Base-by-base conservation (phyloP, 1,139 yeast genomes). In the Saccharomyces hybrid region DNA sequence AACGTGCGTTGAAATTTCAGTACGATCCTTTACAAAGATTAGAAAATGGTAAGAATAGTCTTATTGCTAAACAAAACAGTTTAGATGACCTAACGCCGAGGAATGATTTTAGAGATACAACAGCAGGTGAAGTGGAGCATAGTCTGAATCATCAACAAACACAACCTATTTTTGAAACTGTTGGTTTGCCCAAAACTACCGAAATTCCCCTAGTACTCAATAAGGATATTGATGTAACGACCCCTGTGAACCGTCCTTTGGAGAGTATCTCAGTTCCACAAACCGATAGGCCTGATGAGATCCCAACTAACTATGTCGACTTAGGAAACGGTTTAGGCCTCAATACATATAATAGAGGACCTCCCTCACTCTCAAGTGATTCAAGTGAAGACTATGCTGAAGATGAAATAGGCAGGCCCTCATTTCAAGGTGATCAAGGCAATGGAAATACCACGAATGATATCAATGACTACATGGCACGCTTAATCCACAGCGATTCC, bases 281-380 rank as follows among this genome's bases (percentile, higher is more conserved):
- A 16, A 11, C 23, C 7, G 42, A 9, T 1, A 25, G 23, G 8
- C 0, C 42, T 38, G 7, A 0, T 8, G 13, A 38, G 3, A 38
- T 38, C 5, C 13, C 0, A 38, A 38, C 42, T 9, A 59, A 60
- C 23, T 60, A 59, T 50, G 61, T 67, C 5, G 70, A 68, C 54
- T 57, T 69, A 23, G 72, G 71, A 11, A 66, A 69, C 52, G 72
- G 71, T 0, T 56, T 69, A 46, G 66, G 61, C 4, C 50, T 69
- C 25, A 63, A 63, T n/a, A 59, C 68, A 2, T 60, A 64, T 51
- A 59, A 57, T 32, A 60, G 67, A 46, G 71, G 71, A 1, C 70
- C 70, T 5, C 71, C 71, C 4, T 66, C 70, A 2, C 53, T 66
- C 26, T 61, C 67, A 5, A 58, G 64, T 42, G 65, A 58, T 48